These are phyloP conservation scores for Clarireedia homoeocarpa DNA, from an alignment of 2,329 filamentous ascomycete species.

Conservation along the genomic window DNA sequence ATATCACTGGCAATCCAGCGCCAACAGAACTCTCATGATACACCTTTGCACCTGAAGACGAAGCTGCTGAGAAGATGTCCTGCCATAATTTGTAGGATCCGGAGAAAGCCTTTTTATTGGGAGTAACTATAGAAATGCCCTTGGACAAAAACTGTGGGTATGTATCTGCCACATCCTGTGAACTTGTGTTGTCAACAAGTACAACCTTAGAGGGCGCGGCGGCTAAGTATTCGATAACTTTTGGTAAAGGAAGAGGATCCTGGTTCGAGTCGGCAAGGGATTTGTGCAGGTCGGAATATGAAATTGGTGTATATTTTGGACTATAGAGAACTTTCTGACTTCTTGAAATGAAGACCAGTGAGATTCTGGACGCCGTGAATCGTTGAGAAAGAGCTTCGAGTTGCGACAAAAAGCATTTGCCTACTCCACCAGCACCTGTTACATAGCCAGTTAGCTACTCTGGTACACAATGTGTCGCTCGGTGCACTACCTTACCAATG, in stretches of 20 bases:
- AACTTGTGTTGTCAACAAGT: slow-evolving; percentile 93
- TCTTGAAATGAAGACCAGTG: slow-evolving; percentile 77
- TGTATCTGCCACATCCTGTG: slow-evolving; percentile 70
- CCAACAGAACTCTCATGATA: slow-evolving; percentile 96
- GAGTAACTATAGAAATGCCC: slow-evolving; percentile 87
- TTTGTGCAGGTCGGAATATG: slow-evolving; percentile 51
- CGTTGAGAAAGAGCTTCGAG: slow-evolving; percentile 60
- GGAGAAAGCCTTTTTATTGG: slow-evolving; percentile 98
- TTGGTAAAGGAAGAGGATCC: slow-evolving; percentile 56
- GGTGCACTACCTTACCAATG: slow-evolving; percentile 31
- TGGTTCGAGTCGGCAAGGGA: slow-evolving; percentile 57
- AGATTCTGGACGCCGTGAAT: slow-evolving; percentile 57
- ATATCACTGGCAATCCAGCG: slow-evolving; percentile 87
- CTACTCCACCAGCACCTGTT: slow-evolving; percentile 82
- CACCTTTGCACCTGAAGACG: slow-evolving; percentile 65
- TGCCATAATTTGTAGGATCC: slow-evolving; percentile 75
- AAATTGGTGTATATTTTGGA: slow-evolving; percentile 61
- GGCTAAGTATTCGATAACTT: slow-evolving; percentile 71
- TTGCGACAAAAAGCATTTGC: slow-evolving; percentile 82
- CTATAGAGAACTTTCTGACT: slow-evolving; percentile 77
- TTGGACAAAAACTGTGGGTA: slow-evolving; percentile 76
- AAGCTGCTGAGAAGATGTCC: slow-evolving; percentile 71
- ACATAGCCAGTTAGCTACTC: slow-evolving; percentile 29
- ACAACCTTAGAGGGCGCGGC: slow-evolving; percentile 71
- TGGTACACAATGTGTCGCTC: slow-evolving; percentile 17